Evolutionary conservation across 1,139 yeast species (phyloP), one percentile per base, ranked within the genome.

Genomic region (Ogataea hybrid): DNA sequence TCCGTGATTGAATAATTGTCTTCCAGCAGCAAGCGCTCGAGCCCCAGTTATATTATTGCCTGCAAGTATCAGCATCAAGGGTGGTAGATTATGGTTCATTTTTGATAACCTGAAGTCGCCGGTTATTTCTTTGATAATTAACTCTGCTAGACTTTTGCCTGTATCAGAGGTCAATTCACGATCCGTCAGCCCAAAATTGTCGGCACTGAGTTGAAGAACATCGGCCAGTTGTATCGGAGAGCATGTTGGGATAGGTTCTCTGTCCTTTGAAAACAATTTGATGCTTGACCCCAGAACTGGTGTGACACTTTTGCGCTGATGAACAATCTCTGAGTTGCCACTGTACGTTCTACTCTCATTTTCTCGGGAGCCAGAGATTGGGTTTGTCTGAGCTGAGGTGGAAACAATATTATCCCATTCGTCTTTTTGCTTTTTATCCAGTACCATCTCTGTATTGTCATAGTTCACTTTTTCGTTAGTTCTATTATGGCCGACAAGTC

Each of bases 191-290:
- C 79, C 81, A 61, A 71, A 83, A 8, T 69, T 62, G 21, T 79
- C 82, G 5, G 67, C 61, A 14, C 84, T 64, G 15, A 80, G 61
- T 35, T 85, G 71, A 60, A 87, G 94, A 44, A 88, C 77, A 51
- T 87, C 95, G n/a, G 84, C 68, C 47, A 88, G 64, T 62, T 89
- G 96, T 6, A 87, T 79, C 0, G 96, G 92, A 1, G 92, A 78
- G 12, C 90, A 84, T 43, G 81, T 68, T 2, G 92, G 85, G 4
- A 81, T 64, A 31, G 58, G 84, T 3, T 52, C 52, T 28, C 52
- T 56, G 16, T 56, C 54, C 12, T 36, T 27, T n/a, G 43, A 38
- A 11, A 43, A 29, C 31, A 53, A 33, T 29, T 41, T 39, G 20
- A 48, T 22, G 17, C 35, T 20, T 3, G 42, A 25, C 5, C 36